Base-by-base conservation (phyloP, 2,329 filamentous ascomycete genomes). In the Aphanoascus verrucosus region DNA sequence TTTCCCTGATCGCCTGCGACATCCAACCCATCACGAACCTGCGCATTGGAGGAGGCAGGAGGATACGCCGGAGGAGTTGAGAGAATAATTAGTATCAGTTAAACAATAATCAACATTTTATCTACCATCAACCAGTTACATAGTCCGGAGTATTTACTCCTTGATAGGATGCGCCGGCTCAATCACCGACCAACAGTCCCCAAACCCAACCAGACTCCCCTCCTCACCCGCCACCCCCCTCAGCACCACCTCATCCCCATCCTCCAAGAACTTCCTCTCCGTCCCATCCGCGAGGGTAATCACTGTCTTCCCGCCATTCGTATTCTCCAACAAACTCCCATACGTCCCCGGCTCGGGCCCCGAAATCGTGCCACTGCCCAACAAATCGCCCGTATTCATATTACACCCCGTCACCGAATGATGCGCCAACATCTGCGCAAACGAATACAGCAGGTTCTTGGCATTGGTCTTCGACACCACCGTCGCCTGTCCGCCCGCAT, bases 371-470 rank as follows among this genome's bases (percentile, higher is more conserved):
- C 87, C 87, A 1, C 84, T 87, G 1, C 86, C 87, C 5, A 93
- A 71, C 50, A 93, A 68, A 64, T 93, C 86, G 34, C 86, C 86
- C 0, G 82, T 77, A 45, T 81, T 77, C 74, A 93, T 76, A 2
- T 82, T 81, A 66, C 86, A 93, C 5, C 86, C 86, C 1, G 83
- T 85, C 45, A 87, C 77, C 1, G 83, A 82, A 65, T 91, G 86
- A 65, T 91, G 86, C 1, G 86, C 80, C 40, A 91, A 74, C 85
- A 90, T 89, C 66, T 91, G 86, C 3, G 84, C 79, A 69, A 90
- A 91, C 0, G 85, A 89, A 77, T 82, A 91, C n/a, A 91, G 74
- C 9, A 91, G 73, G 62, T 90, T 78, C 59, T 75, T 79, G 8
- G 82, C 78, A 55, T 76, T 84, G 56, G 76, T 84, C 57, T 70